These are phyloP conservation scores for Periconia sp. DNA, from an alignment of 2,329 filamentous ascomycete species.

Conservation along the genomic window DNA sequence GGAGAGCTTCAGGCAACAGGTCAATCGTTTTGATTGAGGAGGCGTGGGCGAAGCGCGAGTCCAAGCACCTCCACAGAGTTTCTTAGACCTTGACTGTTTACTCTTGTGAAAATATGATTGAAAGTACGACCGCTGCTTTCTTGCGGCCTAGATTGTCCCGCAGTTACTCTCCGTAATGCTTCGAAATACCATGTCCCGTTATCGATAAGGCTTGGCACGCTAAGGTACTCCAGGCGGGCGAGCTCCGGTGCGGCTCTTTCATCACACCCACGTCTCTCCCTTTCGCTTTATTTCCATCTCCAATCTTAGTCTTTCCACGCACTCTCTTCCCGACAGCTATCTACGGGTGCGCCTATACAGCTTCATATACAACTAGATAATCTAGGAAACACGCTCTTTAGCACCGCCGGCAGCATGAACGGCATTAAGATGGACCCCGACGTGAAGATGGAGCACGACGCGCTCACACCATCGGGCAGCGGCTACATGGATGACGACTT, in stretches of 20 bases:
- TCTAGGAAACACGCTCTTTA: not conserved
- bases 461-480: conserved; percentile 29
- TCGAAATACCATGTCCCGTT: conserved; percentile 7
- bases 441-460: conserved; percentile 43
- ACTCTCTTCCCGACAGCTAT: conserved; percentile 7
- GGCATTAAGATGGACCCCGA: conserved; percentile 49
- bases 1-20: conserved; percentile 13
- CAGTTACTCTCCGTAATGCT: not conserved
- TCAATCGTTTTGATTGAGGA: not conserved
- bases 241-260: conserved; percentile 19
- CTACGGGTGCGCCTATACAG: conserved; percentile 1
- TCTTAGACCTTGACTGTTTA: no score
- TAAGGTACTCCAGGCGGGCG: conserved; percentile 17
- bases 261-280: conserved; percentile 12
- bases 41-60: conserved; percentile 3
- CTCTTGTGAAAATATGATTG: no score
- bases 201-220: conserved; percentile 29
- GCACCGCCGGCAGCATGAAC: conserved; percentile 37
- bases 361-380: not conserved
- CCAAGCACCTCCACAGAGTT: no score
- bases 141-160: no score
- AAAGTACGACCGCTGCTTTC: no score
- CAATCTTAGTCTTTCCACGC: conserved; percentile 1
- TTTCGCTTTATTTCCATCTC: not conserved
- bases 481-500: conserved; percentile 49